Evolutionary conservation across 345 rosid genomes (phyloP).

Genomic region (Eucalyptus lansdowneana): DNA sequence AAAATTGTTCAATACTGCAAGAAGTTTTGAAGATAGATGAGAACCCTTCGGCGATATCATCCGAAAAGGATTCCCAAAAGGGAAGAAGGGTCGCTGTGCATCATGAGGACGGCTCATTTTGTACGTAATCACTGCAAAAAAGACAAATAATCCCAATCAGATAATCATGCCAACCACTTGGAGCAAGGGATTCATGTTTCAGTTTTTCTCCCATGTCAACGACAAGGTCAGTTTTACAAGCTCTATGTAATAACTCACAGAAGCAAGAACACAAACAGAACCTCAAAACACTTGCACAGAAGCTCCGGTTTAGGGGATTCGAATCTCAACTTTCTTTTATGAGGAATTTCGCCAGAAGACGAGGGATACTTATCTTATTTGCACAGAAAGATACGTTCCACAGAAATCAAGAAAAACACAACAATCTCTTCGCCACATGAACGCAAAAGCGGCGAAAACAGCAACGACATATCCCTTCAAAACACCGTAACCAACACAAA

Average conservation of each 20-base stretch:
- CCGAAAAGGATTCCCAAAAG: slow-evolving; percentile 82
- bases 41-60: slow-evolving; percentile 68
- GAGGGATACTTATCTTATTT: not conserved
- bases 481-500: not conserved
- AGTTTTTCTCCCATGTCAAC: not conserved
- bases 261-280: not conserved
- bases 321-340: not conserved
- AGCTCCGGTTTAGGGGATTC: not conserved
- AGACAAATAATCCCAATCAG: not conserved
- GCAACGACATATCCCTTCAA: not conserved
- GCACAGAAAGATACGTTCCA: not conserved
- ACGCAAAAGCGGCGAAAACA: not conserved
- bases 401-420: not conserved
- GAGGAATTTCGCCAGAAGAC: not conserved
- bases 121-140: slow-evolving; percentile 16
- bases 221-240: not conserved
- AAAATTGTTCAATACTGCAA: slow-evolving; percentile 30
- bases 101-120: slow-evolving; percentile 80
- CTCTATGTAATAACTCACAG: not conserved
- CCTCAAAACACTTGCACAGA: not conserved
- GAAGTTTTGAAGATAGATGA: slow-evolving; percentile 44
- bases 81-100: slow-evolving; percentile 60
- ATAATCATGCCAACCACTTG: not conserved
- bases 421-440: not conserved
- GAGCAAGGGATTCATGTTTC: too few relatives aligned